Evolutionary conservation across 1,139 yeast genomes (phyloP).

Genomic region (Saccharomyces hybrid): DNA sequence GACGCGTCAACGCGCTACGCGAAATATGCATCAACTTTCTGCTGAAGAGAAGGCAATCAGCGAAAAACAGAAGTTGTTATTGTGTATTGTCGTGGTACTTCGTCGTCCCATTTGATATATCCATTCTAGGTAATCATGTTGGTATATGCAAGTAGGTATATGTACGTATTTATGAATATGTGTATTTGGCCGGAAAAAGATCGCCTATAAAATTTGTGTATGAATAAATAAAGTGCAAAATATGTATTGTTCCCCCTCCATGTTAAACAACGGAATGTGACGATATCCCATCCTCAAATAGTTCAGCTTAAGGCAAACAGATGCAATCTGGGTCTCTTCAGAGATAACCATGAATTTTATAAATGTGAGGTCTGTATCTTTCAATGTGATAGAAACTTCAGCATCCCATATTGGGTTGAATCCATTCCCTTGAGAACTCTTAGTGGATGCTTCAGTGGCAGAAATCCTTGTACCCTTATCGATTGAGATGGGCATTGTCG

Average conservation of each 20-base stretch:
- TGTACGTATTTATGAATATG: background rate
- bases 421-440: conserved; percentile 46
- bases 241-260: conserved; percentile 72
- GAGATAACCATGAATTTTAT: conserved; percentile 44
- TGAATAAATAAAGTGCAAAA: conserved; percentile 67
- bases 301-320: conserved; percentile 46
- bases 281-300: conserved; percentile 70
- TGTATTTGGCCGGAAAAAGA: background rate
- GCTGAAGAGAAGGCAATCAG: background rate
- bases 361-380: conserved; percentile 43
- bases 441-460: conserved; percentile 19
- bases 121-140: background rate
- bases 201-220: conserved; percentile 7
- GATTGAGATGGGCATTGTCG: background rate
- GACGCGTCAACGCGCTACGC: conserved; percentile 1
- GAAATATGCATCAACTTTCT: background rate
- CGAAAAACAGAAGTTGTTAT: background rate
- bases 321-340: conserved; percentile 46
- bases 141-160: background rate
- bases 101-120: background rate
- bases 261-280: conserved; percentile 66
- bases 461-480: background rate
- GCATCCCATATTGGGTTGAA: conserved; percentile 82
- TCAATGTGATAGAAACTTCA: conserved; percentile 40
- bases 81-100: background rate